Evolutionary conservation across 1,139 yeast genomes (phyloP), one percentile per base, ranked within the genome.

Genomic region (Barnettozyma hawaiiensis): DNA sequence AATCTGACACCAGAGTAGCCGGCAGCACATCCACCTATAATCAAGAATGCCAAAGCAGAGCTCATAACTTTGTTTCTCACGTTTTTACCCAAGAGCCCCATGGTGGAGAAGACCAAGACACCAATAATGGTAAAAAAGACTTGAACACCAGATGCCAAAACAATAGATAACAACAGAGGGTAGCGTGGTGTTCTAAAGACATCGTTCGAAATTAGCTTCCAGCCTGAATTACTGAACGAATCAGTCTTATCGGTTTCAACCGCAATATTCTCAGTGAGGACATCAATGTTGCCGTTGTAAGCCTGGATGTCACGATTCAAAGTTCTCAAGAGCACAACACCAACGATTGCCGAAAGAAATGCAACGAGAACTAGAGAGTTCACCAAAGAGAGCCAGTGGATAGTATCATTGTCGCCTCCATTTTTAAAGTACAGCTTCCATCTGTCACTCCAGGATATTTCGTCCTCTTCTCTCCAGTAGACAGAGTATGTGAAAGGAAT

Each of bases 401-500:
- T 75, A 24, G 71, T 73, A 20, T 69, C 65, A 6, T 63, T 61
- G 32, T 64, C 62, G 28, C 72, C 74, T 39, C 77, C 85, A 50
- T 76, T 71, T 42, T 76, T 73, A 57, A 81, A 75, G 60, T 82
- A 87, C 54, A 81, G 65, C 42, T 78, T 79, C 95, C 95, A 86
- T 52, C 96, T 69, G 48, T 78, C 71, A 40, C 71, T 72, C 74
- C 89, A 85, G 35, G 76, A 75, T 24, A 85, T 69, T 3, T 78
- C 71, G 39, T 68, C 66, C 48, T 87, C 96, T 61, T 87, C 95
- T 60, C 94, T 71, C 95, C 96, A 89, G 59, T 84, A 84, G 4
- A 89, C 90, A 0, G 96, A 77, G 57, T 87, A 89, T 2, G 96
- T 84, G 63, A 78, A 87, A 8, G 92, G 89, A 36, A 87, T 76